phyloP scores from a whole-genome alignment of 768 basidiomycete genomes.

The Antrodiella citrinella region DNA sequence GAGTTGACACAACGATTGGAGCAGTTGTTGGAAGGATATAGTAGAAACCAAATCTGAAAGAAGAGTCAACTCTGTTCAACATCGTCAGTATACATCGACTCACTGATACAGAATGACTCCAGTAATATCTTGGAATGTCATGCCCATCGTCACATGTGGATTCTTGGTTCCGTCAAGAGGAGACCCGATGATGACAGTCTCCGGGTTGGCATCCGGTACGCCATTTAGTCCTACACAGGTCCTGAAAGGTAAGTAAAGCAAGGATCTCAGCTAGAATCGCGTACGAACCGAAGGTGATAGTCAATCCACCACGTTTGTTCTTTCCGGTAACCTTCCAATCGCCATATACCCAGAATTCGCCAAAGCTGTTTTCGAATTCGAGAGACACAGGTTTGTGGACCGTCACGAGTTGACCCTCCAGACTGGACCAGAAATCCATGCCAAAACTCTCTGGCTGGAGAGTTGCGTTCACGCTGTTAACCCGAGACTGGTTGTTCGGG shows the following conservation, averaged over 20 bases:
- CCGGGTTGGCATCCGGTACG: slow-evolving; percentile 50
- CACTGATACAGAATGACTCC: slow-evolving; percentile 49
- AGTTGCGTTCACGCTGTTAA: slow-evolving; percentile 37
- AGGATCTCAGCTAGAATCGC: neutral
- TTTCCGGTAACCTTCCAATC: slow-evolving; percentile 46
- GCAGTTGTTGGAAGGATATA: slow-evolving; percentile 51
- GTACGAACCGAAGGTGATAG: slow-evolving; percentile 38
- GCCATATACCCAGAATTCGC: slow-evolving; percentile 53
- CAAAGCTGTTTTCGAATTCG: slow-evolving; percentile 42
- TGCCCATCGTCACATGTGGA: slow-evolving; percentile 43
- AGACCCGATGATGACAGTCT: slow-evolving; percentile 42
- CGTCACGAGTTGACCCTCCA: slow-evolving; percentile 50
- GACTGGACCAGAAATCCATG: slow-evolving; percentile 57
- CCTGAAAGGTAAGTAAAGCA: neutral
- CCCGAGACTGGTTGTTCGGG: slow-evolving; percentile 42
- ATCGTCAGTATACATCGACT: neutral
- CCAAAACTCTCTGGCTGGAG: slow-evolving; percentile 43
- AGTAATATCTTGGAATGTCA: slow-evolving; percentile 39
- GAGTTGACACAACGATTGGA: slow-evolving; percentile 36
- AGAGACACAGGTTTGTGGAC: slow-evolving; percentile 39
- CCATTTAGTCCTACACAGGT: slow-evolving; percentile 37
- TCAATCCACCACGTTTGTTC: slow-evolving; percentile 49
- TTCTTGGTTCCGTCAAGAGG: slow-evolving; percentile 49
- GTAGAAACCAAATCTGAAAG: slow-evolving; percentile 37
- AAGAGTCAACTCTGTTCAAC: neutral